A percentile compares a stretch with the other conserved stretches of the same genome.
phyloP scores from a whole-genome alignment of 1,284 basidiomycete species.

The Cryptococcus sp. region DNA sequence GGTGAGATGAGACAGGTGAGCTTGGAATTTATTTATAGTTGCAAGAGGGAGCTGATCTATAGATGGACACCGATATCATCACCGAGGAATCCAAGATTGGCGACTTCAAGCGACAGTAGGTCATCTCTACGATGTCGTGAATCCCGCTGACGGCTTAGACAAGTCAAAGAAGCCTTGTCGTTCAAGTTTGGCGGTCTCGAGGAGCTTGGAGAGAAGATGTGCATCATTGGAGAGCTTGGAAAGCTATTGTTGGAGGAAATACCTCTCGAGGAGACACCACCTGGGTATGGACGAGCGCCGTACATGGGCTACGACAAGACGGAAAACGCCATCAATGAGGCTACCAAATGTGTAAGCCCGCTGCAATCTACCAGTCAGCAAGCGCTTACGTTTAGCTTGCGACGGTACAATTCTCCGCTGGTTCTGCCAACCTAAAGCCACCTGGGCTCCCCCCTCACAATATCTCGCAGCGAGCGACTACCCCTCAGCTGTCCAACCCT shows the following conservation, averaged over 20 bases:
- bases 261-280: constrained; percentile 69
- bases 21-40: not conserved
- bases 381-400: constrained; percentile 22
- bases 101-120: constrained; percentile 70
- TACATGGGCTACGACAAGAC: constrained; percentile 61
- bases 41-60: constrained; percentile 10
- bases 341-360: constrained; percentile 51
- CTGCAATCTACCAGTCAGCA: not conserved
- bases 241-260: constrained; percentile 75
- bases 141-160: constrained; percentile 14
- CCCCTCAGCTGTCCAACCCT: constrained; percentile 18
- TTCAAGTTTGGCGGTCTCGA: constrained; percentile 82
- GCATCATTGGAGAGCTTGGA: constrained; percentile 77
- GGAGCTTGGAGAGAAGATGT: constrained; percentile 79
- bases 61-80: constrained; percentile 76
- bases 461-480: constrained; percentile 11
- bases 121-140: not conserved
- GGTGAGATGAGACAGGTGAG: constrained; percentile 61
- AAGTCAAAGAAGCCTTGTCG: constrained; percentile 62
- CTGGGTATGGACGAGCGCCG: constrained; percentile 67
- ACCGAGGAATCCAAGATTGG: constrained; percentile 73
- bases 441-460: constrained; percentile 33
- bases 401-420: constrained; percentile 38
- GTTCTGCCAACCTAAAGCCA: constrained; percentile 29
- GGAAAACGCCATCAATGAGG: constrained; percentile 59